Conservation (phyloP, 2,329 filamentous ascomycete genomes). For the Monilinia fructigena region DNA sequence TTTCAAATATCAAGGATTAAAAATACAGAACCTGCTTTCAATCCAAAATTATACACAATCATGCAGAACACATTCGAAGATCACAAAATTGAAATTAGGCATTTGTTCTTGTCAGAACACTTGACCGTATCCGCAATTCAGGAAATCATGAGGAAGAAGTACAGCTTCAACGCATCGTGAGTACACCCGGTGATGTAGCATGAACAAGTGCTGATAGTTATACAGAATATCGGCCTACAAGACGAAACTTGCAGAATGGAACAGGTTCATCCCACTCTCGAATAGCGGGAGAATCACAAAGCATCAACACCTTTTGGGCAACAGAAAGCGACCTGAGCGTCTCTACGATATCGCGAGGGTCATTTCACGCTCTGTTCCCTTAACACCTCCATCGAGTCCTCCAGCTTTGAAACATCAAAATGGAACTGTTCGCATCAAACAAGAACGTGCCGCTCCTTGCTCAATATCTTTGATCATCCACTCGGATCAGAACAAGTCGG, state of each 20-base stretch:
- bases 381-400: slow-evolving; percentile 20
- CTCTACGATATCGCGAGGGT: background rate
- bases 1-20: slow-evolving; percentile 1
- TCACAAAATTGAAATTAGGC: slow-evolving; percentile 19
- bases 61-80: slow-evolving; percentile 21
- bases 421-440: background rate
- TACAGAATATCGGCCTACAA: slow-evolving; percentile 21
- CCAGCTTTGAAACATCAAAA: background rate
- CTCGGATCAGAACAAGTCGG: slow-evolving; percentile 13
- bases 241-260: slow-evolving; percentile 23
- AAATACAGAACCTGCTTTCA: background rate
- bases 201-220: slow-evolving; percentile 5
- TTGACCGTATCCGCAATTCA: slow-evolving; percentile 19
- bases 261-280: slow-evolving; percentile 18
- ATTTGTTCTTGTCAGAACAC: slow-evolving; percentile 17
- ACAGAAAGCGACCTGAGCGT: slow-evolving; percentile 11
- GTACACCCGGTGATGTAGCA: background rate
- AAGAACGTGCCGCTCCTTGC: background rate
- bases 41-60: background rate
- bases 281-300: slow-evolving; percentile 8
- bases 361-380: slow-evolving; percentile 20
- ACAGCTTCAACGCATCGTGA: slow-evolving; percentile 18
- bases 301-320: slow-evolving; percentile 4
- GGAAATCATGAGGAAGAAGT: slow-evolving; percentile 23
- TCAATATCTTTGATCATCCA: slow-evolving; percentile 20